Percentiles rank a stretch among this genome's conserved stretches.
Conservation (phyloP, 2,329 filamentous ascomycete species). For the Fusarium euwallaceae region DNA sequence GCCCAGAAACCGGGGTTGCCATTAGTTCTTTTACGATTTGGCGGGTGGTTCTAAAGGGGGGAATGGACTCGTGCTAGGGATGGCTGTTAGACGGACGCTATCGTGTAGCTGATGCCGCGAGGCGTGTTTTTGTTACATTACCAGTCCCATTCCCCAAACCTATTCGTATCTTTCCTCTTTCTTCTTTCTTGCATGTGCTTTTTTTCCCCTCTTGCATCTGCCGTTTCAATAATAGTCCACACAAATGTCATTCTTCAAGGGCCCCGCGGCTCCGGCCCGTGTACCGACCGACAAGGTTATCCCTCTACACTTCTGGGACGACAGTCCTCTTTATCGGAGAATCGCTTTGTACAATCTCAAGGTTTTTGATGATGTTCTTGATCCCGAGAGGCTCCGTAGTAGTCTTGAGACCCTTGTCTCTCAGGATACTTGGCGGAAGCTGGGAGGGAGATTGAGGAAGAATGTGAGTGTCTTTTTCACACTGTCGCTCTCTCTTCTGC, state of each 20-base stretch:
- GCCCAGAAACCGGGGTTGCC: background rate
- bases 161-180: background rate
- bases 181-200: background rate
- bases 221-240: background rate
- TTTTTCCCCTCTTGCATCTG: background rate
- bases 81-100: background rate
- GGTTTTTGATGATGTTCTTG: constrained; percentile 22
- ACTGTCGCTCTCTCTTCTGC: background rate
- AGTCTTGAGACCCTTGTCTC: constrained; percentile 20
- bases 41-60: background rate
- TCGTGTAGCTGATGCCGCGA: background rate
- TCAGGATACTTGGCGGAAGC: constrained; percentile 12
- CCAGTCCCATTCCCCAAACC: background rate
- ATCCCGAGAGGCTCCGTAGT: constrained; percentile 18
- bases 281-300: constrained; percentile 14
- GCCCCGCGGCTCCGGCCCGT: constrained; percentile 6
- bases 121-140: background rate
- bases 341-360: constrained; percentile 22
- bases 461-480: constrained; percentile 12
- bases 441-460: constrained; percentile 19
- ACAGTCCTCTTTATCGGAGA: constrained; percentile 19
- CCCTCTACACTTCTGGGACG: constrained; percentile 19
- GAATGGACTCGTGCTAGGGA: background rate
- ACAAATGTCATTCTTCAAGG: constrained; percentile 14
- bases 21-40: background rate